Base-by-base conservation (phyloP, 164 flowering plant species). In the Nymphaea thermarum region DNA sequence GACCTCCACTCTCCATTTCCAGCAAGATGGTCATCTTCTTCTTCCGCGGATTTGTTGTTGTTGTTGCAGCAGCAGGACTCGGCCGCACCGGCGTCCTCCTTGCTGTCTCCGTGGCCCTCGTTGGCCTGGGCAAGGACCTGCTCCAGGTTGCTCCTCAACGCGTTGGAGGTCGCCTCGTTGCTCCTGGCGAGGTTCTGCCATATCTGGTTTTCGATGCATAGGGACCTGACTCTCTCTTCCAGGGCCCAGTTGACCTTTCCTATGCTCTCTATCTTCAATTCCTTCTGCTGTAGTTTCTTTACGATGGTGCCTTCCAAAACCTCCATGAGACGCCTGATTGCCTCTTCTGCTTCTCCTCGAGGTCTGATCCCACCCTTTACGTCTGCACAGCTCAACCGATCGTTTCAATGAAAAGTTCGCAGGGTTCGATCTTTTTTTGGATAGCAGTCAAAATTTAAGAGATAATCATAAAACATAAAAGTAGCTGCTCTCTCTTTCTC, bases 131-230 rank as follows among this genome's bases (percentile, higher is more conserved):
- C 78, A 2, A 87, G 75, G 10, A 82, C 83, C 67, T 83, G 86
- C 63, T 83, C 90, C 42, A 91, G 81, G 63, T 87, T 82, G 68
- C 69, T 59, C 0, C 88, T 74, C 1, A 90, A 74, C 2, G 87
- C 82, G 70, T 84, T 83, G 15, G 87, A 95, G 0, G 90, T 81
- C 36, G 97, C 93, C 66, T 90, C 97, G 79, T 85, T 87, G 12
- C 83, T 70, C 57, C 82, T 86, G 0, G 97, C 94, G 64, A 88
- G 45, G 12, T 87, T 90, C 4, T 85, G 63, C 97, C 95, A 90
- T 43, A 88, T 79, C 70, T 87, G 89, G 65, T 84, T 88, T 79
- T 90, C 93, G 16, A 86, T 5, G 76, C 68, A 76, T 14, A 90
- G 80, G 3, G 77, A 76, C 65, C 79, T 82, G 62, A 87, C 81